These are phyloP conservation scores for Pleomassaria siparia DNA, from an alignment of 2,329 filamentous ascomycete species.

Conservation along the genomic window DNA sequence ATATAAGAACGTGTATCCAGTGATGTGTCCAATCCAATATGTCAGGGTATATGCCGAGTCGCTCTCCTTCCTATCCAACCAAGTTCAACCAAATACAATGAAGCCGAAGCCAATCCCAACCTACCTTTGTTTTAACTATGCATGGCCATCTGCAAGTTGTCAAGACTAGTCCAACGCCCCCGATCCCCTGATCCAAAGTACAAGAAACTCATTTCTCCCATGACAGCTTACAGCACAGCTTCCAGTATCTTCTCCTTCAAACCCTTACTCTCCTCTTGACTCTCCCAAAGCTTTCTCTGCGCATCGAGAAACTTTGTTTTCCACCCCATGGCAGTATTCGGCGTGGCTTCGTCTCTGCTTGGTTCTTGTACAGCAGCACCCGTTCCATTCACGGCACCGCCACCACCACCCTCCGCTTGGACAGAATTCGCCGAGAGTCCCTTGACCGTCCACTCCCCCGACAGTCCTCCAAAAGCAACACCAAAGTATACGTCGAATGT, in stretches of 20 bases:
- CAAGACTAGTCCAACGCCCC: neutral
- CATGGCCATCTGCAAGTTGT: neutral
- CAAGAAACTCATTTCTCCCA: neutral
- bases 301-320: slow-evolving; percentile 37
- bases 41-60: neutral
- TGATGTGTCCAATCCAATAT: neutral
- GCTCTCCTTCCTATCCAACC: too few species aligned
- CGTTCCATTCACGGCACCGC: slow-evolving; percentile 3
- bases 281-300: slow-evolving; percentile 38
- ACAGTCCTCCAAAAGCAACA: slow-evolving; percentile 44
- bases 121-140: neutral
- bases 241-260: slow-evolving; percentile 44
- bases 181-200: neutral
- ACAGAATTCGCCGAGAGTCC: slow-evolving; percentile 31
- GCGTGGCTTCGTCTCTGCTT: slow-evolving; percentile 13
- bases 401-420: slow-evolving; percentile 2
- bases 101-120: neutral
- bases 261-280: slow-evolving; percentile 33
- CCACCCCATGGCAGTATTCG: slow-evolving; percentile 29
- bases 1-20: too few species aligned
- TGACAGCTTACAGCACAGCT: slow-evolving; percentile 34
- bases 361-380: slow-evolving; percentile 12
- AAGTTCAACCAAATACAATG: neutral
- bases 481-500: slow-evolving; percentile 50
- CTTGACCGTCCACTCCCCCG: slow-evolving; percentile 47